Evolutionary conservation across 164 flowering plant species (phyloP).

Genomic region (Magnolia sinica): DNA sequence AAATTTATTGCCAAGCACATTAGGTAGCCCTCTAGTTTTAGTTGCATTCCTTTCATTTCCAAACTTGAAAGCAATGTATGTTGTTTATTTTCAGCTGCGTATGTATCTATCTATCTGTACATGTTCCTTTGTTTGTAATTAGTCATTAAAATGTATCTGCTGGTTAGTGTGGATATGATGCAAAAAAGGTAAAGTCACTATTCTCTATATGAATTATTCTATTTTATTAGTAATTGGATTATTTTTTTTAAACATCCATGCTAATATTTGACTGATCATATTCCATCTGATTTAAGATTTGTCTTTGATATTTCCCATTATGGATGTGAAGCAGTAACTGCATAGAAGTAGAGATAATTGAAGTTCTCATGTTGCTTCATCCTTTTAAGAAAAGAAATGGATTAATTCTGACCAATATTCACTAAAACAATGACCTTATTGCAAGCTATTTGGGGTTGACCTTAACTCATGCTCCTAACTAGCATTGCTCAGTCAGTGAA

Average conservation of each 20-base stretch:
- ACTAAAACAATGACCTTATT: not conserved
- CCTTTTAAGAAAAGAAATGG: too few relatives aligned
- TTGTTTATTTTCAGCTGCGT: not conserved
- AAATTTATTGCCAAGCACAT: too few relatives aligned
- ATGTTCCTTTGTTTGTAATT: not conserved
- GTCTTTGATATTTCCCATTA: not conserved
- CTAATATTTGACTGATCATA: not conserved
- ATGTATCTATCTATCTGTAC: not conserved
- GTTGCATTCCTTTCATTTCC: too few relatives aligned
- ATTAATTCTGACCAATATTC: too few relatives aligned
- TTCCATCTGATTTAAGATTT: not conserved
- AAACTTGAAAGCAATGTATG: too few relatives aligned
- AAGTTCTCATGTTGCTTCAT: too few relatives aligned
- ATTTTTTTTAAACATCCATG: not conserved
- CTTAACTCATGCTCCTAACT: too few relatives aligned
- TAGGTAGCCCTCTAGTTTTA: too few relatives aligned
- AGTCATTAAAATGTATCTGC: slow-evolving; percentile 29
- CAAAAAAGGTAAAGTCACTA: slow-evolving; percentile 46
- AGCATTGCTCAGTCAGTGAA: too few relatives aligned
- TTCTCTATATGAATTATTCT: slow-evolving; percentile 2
- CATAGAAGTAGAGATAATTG: too few relatives aligned
- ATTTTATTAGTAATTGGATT: not conserved
- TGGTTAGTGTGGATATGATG: slow-evolving; percentile 71
- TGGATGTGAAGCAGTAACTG: too few relatives aligned
- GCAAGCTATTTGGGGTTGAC: too few relatives aligned